Evolutionary conservation across 2,329 filamentous ascomycete species (phyloP).

Genomic region (Nothopassalora personata): DNA sequence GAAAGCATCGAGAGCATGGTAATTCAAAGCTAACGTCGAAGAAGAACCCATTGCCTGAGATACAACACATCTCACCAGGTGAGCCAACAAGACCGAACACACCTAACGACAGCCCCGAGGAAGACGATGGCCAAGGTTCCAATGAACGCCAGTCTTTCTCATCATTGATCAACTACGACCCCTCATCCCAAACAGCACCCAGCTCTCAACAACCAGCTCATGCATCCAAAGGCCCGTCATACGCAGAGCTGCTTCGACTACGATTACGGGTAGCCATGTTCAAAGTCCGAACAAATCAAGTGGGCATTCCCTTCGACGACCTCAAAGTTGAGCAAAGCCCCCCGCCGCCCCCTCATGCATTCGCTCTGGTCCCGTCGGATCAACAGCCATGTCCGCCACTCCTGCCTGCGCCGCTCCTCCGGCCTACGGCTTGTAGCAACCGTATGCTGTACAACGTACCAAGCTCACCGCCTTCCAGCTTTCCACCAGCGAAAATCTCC

Average conservation of each 20-base stretch:
- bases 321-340: conserved; percentile 36
- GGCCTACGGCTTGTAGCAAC: conserved; percentile 36
- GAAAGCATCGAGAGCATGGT: not conserved
- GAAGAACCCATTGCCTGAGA: conserved; percentile 8
- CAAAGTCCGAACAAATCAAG: conserved; percentile 69
- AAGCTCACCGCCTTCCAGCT: conserved; percentile 9
- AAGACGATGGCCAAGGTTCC: conserved; percentile 23
- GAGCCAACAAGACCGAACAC: conserved; percentile 27
- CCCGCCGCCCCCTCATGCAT: not conserved
- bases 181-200: conserved; percentile 35
- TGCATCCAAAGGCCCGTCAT: conserved; percentile 31
- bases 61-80: conserved; percentile 8
- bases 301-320: conserved; percentile 57
- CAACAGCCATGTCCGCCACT: conserved; percentile 20
- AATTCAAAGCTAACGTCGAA: not conserved
- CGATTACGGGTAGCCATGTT: conserved; percentile 68
- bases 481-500: conserved; percentile 20
- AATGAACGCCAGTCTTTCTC: conserved; percentile 42
- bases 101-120: conserved; percentile 19
- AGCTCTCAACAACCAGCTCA: conserved; percentile 8
- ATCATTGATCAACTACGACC: conserved; percentile 44
- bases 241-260: conserved; percentile 59
- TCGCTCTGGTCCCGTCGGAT: not conserved
- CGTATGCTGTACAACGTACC: conserved; percentile 29
- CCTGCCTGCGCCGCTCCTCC: conserved; percentile 37